A percentile compares a stretch with the other conserved stretches of the same genome.
Evolutionary conservation across 768 basidiomycete species (phyloP).

Genomic region (Lentinula edodes): DNA sequence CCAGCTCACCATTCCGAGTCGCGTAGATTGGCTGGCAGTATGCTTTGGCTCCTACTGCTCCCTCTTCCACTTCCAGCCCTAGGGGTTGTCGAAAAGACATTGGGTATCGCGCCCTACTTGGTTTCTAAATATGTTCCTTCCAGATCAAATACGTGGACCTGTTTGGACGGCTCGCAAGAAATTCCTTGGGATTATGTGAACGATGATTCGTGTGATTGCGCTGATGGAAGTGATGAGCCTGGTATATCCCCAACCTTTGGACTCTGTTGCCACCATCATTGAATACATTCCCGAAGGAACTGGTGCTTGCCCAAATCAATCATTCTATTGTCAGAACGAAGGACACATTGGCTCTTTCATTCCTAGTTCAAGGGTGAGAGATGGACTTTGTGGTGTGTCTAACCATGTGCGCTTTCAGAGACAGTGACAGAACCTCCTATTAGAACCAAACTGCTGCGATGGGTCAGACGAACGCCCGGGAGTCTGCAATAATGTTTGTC

Average conservation of each 20-base stretch:
- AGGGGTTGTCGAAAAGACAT: conserved; percentile 39
- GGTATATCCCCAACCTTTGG: conserved; percentile 34
- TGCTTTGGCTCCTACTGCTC: not conserved
- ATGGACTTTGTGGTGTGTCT: conserved; percentile 85
- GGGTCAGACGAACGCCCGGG: conserved; percentile 89
- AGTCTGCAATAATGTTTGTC: conserved; percentile 74
- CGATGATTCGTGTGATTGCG: conserved; percentile 93
- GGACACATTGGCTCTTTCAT: conserved; percentile 85
- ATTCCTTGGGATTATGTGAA: conserved; percentile 83
- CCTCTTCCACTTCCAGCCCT: not conserved
- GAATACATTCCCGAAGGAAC: conserved; percentile 52
- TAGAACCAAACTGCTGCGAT: conserved; percentile 92
- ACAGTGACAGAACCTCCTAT: conserved; percentile 10
- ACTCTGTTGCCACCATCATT: not conserved
- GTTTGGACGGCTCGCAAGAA: conserved; percentile 73
- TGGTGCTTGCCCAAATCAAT: conserved; percentile 69
- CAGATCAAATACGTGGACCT: conserved; percentile 60
- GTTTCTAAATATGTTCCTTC: conserved; percentile 51
- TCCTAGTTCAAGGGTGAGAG: conserved; percentile 77
- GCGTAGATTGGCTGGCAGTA: not conserved
- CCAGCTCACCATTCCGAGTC: not conserved
- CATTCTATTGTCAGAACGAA: conserved; percentile 81
- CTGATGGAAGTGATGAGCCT: conserved; percentile 94
- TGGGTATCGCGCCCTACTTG: conserved; percentile 54
- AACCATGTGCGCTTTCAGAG: not conserved